Evolutionary conservation across 129 eudicot species (phyloP).

Genomic region (Flaveria robusta): DNA sequence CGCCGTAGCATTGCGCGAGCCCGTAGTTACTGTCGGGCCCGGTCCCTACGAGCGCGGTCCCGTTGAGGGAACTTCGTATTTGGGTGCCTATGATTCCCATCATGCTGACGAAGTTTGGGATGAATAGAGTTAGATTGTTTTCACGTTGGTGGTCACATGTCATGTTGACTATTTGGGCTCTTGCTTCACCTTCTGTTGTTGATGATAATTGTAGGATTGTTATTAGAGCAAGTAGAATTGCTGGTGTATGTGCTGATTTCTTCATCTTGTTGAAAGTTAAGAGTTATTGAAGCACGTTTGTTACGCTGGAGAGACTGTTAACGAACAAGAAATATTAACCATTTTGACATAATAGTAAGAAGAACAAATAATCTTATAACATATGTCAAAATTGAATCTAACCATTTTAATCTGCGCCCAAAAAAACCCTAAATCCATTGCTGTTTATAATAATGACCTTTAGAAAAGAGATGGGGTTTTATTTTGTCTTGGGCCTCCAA

Average conservation of each 20-base stretch:
- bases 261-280: constrained; percentile 22
- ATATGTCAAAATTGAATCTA: not conserved
- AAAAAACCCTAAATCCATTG: too few species aligned
- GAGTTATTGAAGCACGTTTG: not conserved
- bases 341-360: not conserved
- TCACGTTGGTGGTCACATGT: constrained; percentile 41
- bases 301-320: constrained; percentile 12
- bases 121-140: constrained; percentile 41
- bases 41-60: constrained; percentile 47
- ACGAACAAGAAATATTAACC: not conserved
- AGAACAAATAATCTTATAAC: not conserved
- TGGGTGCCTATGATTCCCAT: constrained; percentile 56
- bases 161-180: constrained; percentile 46
- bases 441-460: too few species aligned
- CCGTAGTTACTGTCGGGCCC: constrained; percentile 51
- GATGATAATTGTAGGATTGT: constrained; percentile 27
- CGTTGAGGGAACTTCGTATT: constrained; percentile 52
- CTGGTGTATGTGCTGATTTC: constrained; percentile 19
- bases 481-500: too few species aligned
- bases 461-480: too few species aligned
- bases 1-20: constrained; percentile 81
- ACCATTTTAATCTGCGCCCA: too few species aligned
- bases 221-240: constrained; percentile 17
- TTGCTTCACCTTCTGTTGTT: constrained; percentile 51
- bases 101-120: constrained; percentile 53